Evolutionary conservation across 306 rosid species (phyloP).

Genomic region (peach (Prunus persica)): Prunus_persica_NCBIv2 NC_034009.1:45853001-45853500

Average conservation of each 20-base stretch:
- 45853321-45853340: constrained; percentile 84
- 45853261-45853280: constrained; percentile 75
- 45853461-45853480: not conserved
- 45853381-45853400: constrained; percentile 73
- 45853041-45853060: constrained; percentile 87
- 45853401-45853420: constrained; percentile 2
- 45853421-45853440: not conserved
- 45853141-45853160: constrained; percentile 77
- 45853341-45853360: constrained; percentile 67
- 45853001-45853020: constrained; percentile 21
- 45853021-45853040: constrained; percentile 16
- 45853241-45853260: constrained; percentile 86
- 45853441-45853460: not conserved
- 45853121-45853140: constrained; percentile 66
- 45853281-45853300: constrained; percentile 82
- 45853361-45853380: constrained; percentile 85
- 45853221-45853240: constrained; percentile 67
- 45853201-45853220: constrained; percentile 90
- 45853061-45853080: constrained; percentile 86
- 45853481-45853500: not conserved
- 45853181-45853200: constrained; percentile 62
- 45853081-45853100: constrained; percentile 86
- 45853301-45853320: constrained; percentile 91
- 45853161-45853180: constrained; percentile 65
- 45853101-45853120: constrained; percentile 73